Conservation (phyloP, 129 eudicot genomes). For the Solidago caesia region DNA sequence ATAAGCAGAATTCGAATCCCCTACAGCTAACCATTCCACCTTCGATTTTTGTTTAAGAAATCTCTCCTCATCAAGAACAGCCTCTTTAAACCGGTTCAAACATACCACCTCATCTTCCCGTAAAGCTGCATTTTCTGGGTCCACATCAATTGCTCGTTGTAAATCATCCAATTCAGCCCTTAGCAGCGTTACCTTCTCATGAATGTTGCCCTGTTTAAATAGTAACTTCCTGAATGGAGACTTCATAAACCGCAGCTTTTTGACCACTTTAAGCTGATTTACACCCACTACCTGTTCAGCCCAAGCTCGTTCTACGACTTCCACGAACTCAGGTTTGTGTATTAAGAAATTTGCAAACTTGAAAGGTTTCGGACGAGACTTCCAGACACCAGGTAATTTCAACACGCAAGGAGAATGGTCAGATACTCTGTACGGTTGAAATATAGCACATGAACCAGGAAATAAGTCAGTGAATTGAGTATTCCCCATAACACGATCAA, state of each 20-base stretch:
- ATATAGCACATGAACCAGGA: neutral
- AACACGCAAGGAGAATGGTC: neutral
- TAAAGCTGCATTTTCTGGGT: too few relatives aligned
- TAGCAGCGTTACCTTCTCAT: neutral
- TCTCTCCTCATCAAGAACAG: too few relatives aligned
- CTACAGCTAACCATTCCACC: too few relatives aligned
- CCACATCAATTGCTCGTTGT: too few relatives aligned
- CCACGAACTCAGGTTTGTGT: neutral
- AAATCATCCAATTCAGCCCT: neutral
- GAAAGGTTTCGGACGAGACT: neutral
- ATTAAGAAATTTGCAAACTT: neutral
- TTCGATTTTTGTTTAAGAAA: neutral
- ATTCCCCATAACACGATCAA: neutral
- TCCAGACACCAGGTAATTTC: neutral
- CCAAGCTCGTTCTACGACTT: neutral
- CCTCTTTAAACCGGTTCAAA: too few relatives aligned
- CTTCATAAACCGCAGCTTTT: neutral
- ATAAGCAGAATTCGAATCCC: too few relatives aligned
- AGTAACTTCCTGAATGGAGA: neutral
- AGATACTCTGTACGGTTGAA: neutral
- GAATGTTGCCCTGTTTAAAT: neutral
- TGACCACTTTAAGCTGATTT: neutral
- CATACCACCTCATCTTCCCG: too few relatives aligned
- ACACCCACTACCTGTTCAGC: neutral
- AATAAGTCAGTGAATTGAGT: fast-evolving